phyloP scores from a whole-genome alignment of 345 rosid species.

The Viola odorata region DNA sequence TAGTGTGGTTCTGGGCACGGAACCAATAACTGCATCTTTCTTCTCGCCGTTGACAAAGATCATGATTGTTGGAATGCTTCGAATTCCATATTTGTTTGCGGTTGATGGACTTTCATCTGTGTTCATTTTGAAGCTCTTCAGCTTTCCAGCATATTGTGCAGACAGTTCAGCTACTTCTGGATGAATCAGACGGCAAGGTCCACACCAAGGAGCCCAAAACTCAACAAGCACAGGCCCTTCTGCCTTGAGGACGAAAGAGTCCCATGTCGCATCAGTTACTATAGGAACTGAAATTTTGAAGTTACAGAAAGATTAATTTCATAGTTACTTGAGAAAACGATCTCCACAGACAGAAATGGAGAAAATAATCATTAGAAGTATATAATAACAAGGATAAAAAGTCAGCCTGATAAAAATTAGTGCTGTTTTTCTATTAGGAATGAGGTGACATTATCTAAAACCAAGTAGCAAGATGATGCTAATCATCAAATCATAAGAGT shows the following conservation, averaged over 20 bases:
- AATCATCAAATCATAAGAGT: no score
- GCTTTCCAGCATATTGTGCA: constrained; percentile 52
- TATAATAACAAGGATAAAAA: no score
- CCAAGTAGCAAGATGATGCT: no score
- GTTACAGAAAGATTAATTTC: constrained; percentile 15
- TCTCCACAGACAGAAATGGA: no score
- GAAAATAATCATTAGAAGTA: no score
- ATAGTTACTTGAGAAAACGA: neutral
- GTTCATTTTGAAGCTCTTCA: constrained; percentile 61
- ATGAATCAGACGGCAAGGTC: constrained; percentile 71
- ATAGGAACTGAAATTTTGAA: constrained; percentile 10
- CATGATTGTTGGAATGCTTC: constrained; percentile 65
- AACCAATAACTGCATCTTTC: constrained; percentile 66
- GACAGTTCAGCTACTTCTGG: constrained; percentile 56
- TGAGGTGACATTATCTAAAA: no score
- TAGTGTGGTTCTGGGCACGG: constrained; percentile 67
- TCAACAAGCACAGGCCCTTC: constrained; percentile 56
- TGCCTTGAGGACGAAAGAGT: constrained; percentile 52
- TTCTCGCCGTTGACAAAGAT: constrained; percentile 64
- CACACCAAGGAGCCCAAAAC: constrained; percentile 87
- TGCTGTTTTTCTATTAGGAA: no score
- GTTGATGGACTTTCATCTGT: constrained; percentile 59
- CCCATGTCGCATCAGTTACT: constrained; percentile 55
- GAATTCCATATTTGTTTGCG: constrained; percentile 54
- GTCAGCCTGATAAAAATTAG: no score